Evolutionary conservation across 768 basidiomycete genomes (phyloP).

Genomic region (Suillus occidentalis): DNA sequence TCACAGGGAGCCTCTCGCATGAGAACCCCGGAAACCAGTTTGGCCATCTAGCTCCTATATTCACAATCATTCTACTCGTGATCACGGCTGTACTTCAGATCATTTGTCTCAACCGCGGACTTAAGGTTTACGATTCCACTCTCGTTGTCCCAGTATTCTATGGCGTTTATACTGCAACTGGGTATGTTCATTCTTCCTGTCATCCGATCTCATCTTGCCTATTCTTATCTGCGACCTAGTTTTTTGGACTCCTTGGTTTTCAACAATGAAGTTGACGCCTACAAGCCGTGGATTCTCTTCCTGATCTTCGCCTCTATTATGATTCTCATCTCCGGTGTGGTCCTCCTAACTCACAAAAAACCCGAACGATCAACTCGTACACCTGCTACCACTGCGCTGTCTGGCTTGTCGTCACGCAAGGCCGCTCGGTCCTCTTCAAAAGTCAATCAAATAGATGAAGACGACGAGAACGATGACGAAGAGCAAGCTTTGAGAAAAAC

Average conservation of each 20-base stretch:
- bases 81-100: slow-evolving; percentile 88
- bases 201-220: slow-evolving; percentile 4
- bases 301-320: slow-evolving; percentile 85
- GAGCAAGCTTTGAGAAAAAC: slow-evolving; percentile 34
- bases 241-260: slow-evolving; percentile 76
- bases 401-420: slow-evolving; percentile 17
- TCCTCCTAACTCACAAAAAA: slow-evolving; percentile 92
- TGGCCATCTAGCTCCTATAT: slow-evolving; percentile 75
- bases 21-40: slow-evolving; percentile 87
- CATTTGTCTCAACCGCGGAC: slow-evolving; percentile 84
- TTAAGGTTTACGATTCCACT: slow-evolving; percentile 89
- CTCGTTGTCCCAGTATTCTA: slow-evolving; percentile 95
- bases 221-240: slow-evolving; percentile 26
- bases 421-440: slow-evolving; percentile 27
- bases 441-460: slow-evolving; percentile 12
- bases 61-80: slow-evolving; percentile 62
- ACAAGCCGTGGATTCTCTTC: slow-evolving; percentile 85
- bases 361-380: slow-evolving; percentile 49
- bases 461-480: slow-evolving; percentile 37
- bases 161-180: slow-evolving; percentile 84
- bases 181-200: slow-evolving; percentile 45
- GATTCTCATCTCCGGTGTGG: slow-evolving; percentile 86
- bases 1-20: slow-evolving; percentile 74
- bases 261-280: slow-evolving; percentile 84
- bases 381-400: slow-evolving; percentile 28